These are phyloP conservation scores for Pisolithus marmoratus DNA, from an alignment of 768 basidiomycete genomes.

Conservation along the genomic window DNA sequence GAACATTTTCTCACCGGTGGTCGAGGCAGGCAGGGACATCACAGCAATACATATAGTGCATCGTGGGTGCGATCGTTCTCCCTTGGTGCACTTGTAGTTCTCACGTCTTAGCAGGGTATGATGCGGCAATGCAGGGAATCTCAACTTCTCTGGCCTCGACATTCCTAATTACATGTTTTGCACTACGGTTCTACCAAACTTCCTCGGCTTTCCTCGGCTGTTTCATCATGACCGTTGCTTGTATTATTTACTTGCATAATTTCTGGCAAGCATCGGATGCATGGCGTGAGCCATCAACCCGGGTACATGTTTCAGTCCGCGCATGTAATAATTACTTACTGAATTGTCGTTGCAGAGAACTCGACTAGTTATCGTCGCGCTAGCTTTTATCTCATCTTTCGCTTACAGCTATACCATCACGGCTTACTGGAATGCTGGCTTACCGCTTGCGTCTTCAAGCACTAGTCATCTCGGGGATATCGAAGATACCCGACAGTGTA, in stretches of 20 bases:
- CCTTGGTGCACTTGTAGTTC: background rate
- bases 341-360: slow-evolving; percentile 1
- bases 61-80: slow-evolving; percentile 12
- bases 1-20: slow-evolving; percentile 8
- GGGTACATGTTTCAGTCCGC: slow-evolving; percentile 6
- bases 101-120: slow-evolving; percentile 22
- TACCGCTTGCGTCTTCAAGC: background rate
- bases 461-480: background rate
- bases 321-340: background rate
- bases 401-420: background rate
- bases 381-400: background rate
- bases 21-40: slow-evolving; percentile 16
- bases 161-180: slow-evolving; percentile 12
- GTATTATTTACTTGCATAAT: slow-evolving; percentile 6
- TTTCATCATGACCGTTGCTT: slow-evolving; percentile 15
- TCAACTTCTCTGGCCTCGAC: slow-evolving; percentile 16
- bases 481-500: slow-evolving; percentile 1
- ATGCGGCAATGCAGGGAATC: slow-evolving; percentile 22
- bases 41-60: slow-evolving; percentile 16
- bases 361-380: background rate
- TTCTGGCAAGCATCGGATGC: background rate
- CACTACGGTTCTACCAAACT: slow-evolving; percentile 4
- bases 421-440: background rate
- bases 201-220: slow-evolving; percentile 15
- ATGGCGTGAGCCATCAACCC: slow-evolving; percentile 6